Conservation (phyloP, 306 rosid species). For the Hippophae tibetana region DNA sequence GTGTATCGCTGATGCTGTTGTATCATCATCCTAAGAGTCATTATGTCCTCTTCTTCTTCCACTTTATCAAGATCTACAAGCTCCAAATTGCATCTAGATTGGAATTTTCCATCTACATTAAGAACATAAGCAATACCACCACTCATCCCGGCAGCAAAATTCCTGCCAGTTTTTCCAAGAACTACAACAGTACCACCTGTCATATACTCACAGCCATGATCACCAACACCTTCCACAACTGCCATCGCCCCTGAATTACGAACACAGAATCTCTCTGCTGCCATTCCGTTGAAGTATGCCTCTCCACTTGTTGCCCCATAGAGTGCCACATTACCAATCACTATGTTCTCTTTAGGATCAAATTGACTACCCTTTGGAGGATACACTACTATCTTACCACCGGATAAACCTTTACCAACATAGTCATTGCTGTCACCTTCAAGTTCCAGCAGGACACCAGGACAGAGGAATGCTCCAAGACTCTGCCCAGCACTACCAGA, state of each 20-base stretch:
- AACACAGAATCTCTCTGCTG: slow-evolving; percentile 97
- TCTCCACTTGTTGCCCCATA: slow-evolving; percentile 93
- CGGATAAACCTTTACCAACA: slow-evolving; percentile 93
- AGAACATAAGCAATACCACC: slow-evolving; percentile 93
- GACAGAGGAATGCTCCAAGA: slow-evolving; percentile 96
- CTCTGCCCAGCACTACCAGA: slow-evolving; percentile 95
- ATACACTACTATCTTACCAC: slow-evolving; percentile 86
- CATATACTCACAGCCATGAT: slow-evolving; percentile 99
- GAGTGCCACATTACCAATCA: slow-evolving; percentile 90
- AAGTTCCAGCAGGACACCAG: slow-evolving; percentile 88
- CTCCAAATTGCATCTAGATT: slow-evolving; percentile 71
- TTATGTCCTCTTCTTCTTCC: slow-evolving; percentile 70
- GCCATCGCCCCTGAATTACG: slow-evolving; percentile 97
- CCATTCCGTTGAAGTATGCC: slow-evolving; percentile 99
- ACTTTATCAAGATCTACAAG: slow-evolving; percentile 89
- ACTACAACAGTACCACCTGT: slow-evolving; percentile 95
- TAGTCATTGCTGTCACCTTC: slow-evolving; percentile 98
- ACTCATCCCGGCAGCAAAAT: slow-evolving; percentile 99
- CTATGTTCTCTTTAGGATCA: slow-evolving; percentile 87
- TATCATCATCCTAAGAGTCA: slow-evolving; percentile 71
- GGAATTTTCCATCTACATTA: slow-evolving; percentile 61
- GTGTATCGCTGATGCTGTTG: slow-evolving; percentile 98
- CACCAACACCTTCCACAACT: slow-evolving; percentile 98
- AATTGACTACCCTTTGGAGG: slow-evolving; percentile 79
- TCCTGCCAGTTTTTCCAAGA: slow-evolving; percentile 92